phyloP scores from a whole-genome alignment of 2,329 filamentous ascomycete species.

The Neocucurbitaria cava region DNA sequence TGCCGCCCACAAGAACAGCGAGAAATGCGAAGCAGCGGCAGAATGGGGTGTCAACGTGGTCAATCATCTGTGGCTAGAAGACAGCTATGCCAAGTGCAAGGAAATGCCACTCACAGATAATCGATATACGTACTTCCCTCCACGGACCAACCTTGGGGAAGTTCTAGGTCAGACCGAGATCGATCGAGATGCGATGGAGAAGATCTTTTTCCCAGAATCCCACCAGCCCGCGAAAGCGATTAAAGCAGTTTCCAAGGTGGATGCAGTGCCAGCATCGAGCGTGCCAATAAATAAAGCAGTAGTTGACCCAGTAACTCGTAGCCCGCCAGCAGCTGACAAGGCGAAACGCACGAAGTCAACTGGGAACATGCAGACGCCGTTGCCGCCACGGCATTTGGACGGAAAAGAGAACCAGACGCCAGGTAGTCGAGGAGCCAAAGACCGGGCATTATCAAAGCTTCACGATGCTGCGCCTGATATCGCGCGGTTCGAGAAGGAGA shows the following conservation, averaged over 20 bases:
- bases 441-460: conserved; percentile 77
- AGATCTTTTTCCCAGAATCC: conserved; percentile 63
- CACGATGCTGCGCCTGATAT: conserved; percentile 84
- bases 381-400: conserved; percentile 42
- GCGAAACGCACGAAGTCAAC: conserved; percentile 33
- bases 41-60: conserved; percentile 92
- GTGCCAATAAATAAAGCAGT: conserved; percentile 15
- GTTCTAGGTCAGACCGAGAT: conserved; percentile 89
- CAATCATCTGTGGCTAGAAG: conserved; percentile 97
- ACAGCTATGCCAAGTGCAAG: conserved; percentile 91
- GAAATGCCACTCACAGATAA: conserved; percentile 73
- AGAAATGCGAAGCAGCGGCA: conserved; percentile 89
- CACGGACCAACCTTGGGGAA: conserved; percentile 88
- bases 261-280: conserved; percentile 27
- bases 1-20: conserved; percentile 85
- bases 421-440: conserved; percentile 85
- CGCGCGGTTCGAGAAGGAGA: conserved; percentile 90
- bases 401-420: conserved; percentile 89
- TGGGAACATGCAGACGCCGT: conserved; percentile 59
- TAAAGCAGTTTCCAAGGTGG: conserved; percentile 25
- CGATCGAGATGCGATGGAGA: conserved; percentile 75
- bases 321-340: conserved; percentile 34
- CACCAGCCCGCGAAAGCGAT: conserved; percentile 31
- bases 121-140: conserved; percentile 86
- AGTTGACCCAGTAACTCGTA: conserved; percentile 30